Evolutionary conservation across 2,329 filamentous ascomycete species (phyloP).

Genomic region (Pseudocercospora fijiensis): DNA sequence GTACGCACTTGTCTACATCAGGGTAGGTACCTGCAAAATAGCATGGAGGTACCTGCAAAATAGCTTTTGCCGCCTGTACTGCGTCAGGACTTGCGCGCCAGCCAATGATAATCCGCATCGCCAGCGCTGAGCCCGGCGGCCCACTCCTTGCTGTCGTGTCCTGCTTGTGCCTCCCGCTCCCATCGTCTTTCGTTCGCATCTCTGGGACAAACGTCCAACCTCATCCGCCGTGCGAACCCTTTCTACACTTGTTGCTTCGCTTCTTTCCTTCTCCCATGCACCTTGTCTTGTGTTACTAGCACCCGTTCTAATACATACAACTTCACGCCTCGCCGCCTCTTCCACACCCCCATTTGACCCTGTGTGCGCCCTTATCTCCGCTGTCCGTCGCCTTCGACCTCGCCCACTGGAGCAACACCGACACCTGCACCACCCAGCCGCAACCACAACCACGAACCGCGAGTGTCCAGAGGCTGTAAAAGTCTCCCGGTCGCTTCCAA

Average conservation of each 20-base stretch:
- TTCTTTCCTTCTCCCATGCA: conserved; percentile 20
- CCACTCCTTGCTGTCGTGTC: conserved; percentile 16
- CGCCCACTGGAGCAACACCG: not conserved
- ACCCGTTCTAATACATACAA: conserved; percentile 21
- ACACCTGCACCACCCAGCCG: conserved; percentile 6
- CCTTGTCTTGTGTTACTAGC: conserved; percentile 29
- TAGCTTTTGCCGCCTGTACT: no score
- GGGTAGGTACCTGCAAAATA: no score
- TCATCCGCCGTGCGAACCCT: conserved; percentile 14
- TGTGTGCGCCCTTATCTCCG: conserved; percentile 26
- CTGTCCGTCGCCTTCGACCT: conserved; percentile 1
- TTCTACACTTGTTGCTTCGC: conserved; percentile 15
- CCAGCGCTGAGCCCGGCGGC: not conserved
- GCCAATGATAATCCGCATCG: not conserved
- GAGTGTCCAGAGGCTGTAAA: not conserved
- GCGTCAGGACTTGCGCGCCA: not conserved
- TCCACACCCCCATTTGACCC: conserved; percentile 8
- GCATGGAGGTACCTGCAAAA: no score
- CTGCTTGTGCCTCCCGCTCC: conserved; percentile 17
- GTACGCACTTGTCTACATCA: no score
- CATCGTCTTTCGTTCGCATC: conserved; percentile 15
- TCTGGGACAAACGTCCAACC: conserved; percentile 19
- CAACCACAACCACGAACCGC: conserved; percentile 2
- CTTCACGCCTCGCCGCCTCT: conserved; percentile 7
- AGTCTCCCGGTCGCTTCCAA: conserved; percentile 7